These are phyloP conservation scores for Saksenaea vasiformis DNA, from an alignment of 371 early-diverging fungal genomes.

Conservation along the genomic window DNA sequence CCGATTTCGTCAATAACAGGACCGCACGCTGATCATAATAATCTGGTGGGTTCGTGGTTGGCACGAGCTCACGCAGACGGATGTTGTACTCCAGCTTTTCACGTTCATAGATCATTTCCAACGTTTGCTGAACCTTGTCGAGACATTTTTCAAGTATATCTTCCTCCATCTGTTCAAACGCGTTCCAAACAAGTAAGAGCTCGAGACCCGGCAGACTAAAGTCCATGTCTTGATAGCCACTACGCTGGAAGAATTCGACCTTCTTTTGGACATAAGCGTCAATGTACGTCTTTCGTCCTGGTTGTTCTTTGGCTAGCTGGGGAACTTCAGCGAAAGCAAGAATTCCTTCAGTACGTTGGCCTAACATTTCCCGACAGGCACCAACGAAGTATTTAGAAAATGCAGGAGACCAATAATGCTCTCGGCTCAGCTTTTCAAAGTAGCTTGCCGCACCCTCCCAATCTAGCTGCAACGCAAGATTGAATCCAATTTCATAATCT, in stretches of 20 bases:
- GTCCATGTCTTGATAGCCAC: slow-evolving; percentile 60
- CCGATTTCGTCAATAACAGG: slow-evolving; percentile 41
- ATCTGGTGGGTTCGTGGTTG: slow-evolving; percentile 42
- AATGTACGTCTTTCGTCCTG: slow-evolving; percentile 51
- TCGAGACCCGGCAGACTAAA: slow-evolving; percentile 59
- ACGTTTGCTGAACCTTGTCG: slow-evolving; percentile 39
- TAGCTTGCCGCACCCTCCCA: slow-evolving; percentile 51
- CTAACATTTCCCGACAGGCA: slow-evolving; percentile 55
- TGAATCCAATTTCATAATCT: slow-evolving; percentile 64
- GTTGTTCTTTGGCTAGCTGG: slow-evolving; percentile 42
- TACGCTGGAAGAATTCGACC: slow-evolving; percentile 54
- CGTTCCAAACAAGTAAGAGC: slow-evolving; percentile 60
- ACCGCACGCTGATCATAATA: slow-evolving; percentile 51
- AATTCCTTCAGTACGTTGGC: slow-evolving; percentile 53
- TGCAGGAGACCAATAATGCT: slow-evolving; percentile 64
- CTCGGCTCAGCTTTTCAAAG: slow-evolving; percentile 51
- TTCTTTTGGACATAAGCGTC: slow-evolving; percentile 59
- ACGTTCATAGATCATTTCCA: slow-evolving; percentile 49
- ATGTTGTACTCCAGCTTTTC: slow-evolving; percentile 51
- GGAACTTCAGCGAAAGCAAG: slow-evolving; percentile 50
- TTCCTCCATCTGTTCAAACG: slow-evolving; percentile 56
- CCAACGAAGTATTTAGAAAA: slow-evolving; percentile 64
- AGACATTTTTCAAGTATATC: slow-evolving; percentile 44
- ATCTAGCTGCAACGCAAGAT: slow-evolving; percentile 52
- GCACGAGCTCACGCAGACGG: slow-evolving; percentile 43